Evolutionary conservation across 1,139 yeast genomes (phyloP), one percentile per base, ranked within the genome.

Genomic region (Saccharomyces hybrid): DNA sequence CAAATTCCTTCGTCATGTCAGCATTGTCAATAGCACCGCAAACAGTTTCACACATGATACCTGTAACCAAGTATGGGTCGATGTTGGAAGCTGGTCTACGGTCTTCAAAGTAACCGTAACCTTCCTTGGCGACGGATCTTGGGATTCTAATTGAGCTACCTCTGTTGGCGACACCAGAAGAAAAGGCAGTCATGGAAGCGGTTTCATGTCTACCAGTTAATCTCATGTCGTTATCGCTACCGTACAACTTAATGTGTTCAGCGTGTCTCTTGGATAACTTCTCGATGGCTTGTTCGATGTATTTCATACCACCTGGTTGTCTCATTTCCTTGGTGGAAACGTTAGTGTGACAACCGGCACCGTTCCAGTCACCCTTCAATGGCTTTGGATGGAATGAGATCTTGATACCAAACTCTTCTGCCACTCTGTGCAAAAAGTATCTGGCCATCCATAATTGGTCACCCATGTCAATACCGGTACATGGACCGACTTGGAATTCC

Each of bases 401-500:
- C 85, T 90, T 91, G 73, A 93, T 95, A 72, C 97, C 98, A 71
- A 93, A 93, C 76, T 93, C 99, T 79, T 93, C 99, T 64, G 98
- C 97, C 57, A 90, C 95, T 77, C 97, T 86, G 76, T 83, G 84
- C 71, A 93, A 79, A 68, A 93, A 79, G 75, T 88, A 93, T 77
- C 99, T 86, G 60, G 97, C 95, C 69, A 91, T 82, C 93, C 98
- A 91, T 73, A 93, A 82, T 75, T 93, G 85, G 75, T 93, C 99
- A 74, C 97, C 99, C 97, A 93, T 91, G 66, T 77, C 74, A 73
- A 93, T 91, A 70, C 99, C 99, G 62, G 76, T 82, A 77, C 97
- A 89, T 62, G 99, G 99, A 70, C 99, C 99, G 66, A 93, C 98
- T 80, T 93, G 99, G 88, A 88, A 93, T 79, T 93, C 99, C 99